phyloP scores from a whole-genome alignment of 345 rosid genomes.

The Pistacia vera region DNA sequence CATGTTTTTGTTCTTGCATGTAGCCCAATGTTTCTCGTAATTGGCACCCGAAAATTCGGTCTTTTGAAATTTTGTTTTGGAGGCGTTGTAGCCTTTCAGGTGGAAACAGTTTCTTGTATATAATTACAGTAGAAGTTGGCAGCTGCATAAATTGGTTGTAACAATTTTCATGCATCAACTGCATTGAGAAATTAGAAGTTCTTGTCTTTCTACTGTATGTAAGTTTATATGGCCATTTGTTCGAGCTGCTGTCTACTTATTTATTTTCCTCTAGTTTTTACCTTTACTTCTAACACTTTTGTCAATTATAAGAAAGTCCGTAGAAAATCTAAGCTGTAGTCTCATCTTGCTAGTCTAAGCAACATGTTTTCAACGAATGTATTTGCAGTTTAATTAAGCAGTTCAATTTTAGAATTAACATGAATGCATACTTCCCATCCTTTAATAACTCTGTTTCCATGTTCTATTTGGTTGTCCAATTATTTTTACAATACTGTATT shows the following conservation, averaged over 20 bases:
- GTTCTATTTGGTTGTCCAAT: background rate
- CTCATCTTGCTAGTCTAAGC: background rate
- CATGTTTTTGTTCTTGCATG: conserved; percentile 39
- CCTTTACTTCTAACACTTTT: background rate
- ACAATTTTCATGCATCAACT: conserved; percentile 1
- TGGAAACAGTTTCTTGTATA: background rate
- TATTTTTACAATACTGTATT: background rate
- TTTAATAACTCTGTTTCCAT: conserved; percentile 1
- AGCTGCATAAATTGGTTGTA: background rate
- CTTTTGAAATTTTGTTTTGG: background rate
- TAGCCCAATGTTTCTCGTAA: conserved; percentile 17
- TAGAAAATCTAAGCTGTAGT: background rate
- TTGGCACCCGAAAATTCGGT: background rate
- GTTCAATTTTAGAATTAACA: background rate
- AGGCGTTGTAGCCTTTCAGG: background rate
- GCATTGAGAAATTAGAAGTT: background rate
- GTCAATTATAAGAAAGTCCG: background rate
- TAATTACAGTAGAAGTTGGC: background rate
- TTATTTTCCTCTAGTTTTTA: background rate
- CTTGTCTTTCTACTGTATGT: too few relatives aligned
- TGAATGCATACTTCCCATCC: background rate
- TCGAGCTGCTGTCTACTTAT: background rate
- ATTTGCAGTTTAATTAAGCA: background rate
- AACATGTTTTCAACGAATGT: background rate
- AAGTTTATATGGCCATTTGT: too few relatives aligned